Base-by-base conservation (phyloP, 2,329 filamentous ascomycete genomes). In the Pseudopyrenochaeta lycopersici region DNA sequence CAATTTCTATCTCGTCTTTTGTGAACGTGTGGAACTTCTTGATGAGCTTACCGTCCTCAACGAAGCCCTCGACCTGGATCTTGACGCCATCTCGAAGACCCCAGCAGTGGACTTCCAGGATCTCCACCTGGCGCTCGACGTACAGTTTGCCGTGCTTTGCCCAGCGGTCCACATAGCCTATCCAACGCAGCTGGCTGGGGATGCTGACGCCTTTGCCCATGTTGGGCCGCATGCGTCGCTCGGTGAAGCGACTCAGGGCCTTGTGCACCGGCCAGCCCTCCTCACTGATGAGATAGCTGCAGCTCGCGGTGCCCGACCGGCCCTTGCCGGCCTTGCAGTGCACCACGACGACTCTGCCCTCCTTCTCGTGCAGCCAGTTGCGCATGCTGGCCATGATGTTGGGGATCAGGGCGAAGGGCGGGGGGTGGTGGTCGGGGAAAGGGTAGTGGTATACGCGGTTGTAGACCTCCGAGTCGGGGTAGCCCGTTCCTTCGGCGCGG, bases 251-350 rank as follows among this genome's bases (percentile, higher is more conserved):
- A 51, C 83, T 78, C 55, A 90, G 75, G 0, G 89, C 89, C 61
- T 89, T 86, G 45, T 85, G 81, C 35, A 82, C 76, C 27, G 79
- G 82, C 88, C 88, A 90, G 3, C 86, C 87, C 69, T 95, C 90
- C 72, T 98, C 91, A 7, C 90, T 88, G 66, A 99, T 95, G 52
- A 99, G 80, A 73, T 97, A 98, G 64, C 90, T 91, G 76, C 91
- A 96, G 27, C 89, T 88, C 66, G 92, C 87, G 0, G 92, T 97
- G 3, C 95, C 95, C 61, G 91, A 96, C 45, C 95, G 84, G 1
- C 95, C 95, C 76, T 99, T 99, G 2, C 95, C 95, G 1, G 95
- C 95, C 74, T 98, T 98, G 81, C 95, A 98, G 76, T 99, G 95
- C 7, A 98, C 92, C 6, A 98, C 93, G 0, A 89, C 89, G 0